phyloP scores from a whole-genome alignment of 2,329 filamentous ascomycete species.

The Ophiostoma sp. region DNA sequence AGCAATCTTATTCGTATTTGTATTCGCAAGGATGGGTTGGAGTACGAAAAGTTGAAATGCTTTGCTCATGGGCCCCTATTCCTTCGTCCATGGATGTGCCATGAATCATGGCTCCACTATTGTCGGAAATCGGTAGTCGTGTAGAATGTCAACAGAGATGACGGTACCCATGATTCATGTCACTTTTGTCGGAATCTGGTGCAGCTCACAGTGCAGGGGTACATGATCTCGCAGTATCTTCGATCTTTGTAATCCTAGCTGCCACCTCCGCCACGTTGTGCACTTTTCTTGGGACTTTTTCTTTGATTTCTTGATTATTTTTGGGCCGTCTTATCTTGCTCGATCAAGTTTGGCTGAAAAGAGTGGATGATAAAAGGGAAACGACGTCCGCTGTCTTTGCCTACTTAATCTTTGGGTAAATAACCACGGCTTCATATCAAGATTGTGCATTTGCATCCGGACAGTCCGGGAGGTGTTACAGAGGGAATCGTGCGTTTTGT shows the following conservation, averaged over 20 bases:
- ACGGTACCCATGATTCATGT: constrained; percentile 5
- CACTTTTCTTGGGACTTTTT: background rate
- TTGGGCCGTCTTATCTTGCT: background rate
- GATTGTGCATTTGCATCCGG: background rate
- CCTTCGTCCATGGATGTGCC: background rate
- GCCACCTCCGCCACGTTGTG: background rate
- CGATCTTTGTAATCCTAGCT: background rate
- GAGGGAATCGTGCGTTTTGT: background rate
- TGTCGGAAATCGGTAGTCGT: constrained; percentile 2
- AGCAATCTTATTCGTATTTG: background rate
- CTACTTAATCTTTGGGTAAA: background rate
- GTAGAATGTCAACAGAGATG: background rate
- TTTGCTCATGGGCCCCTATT: background rate
- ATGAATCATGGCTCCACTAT: background rate
- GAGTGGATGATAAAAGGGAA: background rate
- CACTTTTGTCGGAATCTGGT: no score
- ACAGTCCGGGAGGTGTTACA: background rate
- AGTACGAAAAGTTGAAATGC: background rate
- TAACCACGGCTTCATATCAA: background rate
- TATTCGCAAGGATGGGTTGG: background rate
- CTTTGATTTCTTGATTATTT: background rate
- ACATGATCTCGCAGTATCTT: background rate
- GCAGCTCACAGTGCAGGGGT: background rate
- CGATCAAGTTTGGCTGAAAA: background rate
- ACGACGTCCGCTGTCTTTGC: background rate